phyloP scores from a whole-genome alignment of 1,284 basidiomycete species.

The Neolentinus lepideus region DNA sequence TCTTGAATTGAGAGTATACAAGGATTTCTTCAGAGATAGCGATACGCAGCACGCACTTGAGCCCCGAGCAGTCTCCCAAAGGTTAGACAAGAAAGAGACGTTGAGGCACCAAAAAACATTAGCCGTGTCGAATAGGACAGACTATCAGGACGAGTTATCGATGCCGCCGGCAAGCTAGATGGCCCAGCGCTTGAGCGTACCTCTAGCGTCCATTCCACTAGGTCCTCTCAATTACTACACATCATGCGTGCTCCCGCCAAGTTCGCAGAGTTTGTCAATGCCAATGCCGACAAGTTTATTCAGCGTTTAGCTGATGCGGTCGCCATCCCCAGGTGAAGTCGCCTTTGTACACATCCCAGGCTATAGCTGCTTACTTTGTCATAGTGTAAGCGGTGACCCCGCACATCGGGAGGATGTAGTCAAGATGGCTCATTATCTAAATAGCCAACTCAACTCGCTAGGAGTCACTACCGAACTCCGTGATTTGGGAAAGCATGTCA shows the following conservation, averaged over 20 bases:
- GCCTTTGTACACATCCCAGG: background rate
- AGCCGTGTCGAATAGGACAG: no score
- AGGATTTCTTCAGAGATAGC: no score
- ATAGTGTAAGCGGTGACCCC: constrained; percentile 63
- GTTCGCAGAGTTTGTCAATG: constrained; percentile 61
- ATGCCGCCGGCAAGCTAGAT: no score
- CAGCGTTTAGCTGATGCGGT: constrained; percentile 78
- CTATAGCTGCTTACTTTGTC: background rate
- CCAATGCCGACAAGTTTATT: constrained; percentile 70
- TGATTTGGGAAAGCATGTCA: constrained; percentile 75
- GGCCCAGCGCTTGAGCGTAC: no score
- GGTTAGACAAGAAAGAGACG: no score
- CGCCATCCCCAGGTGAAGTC: constrained; percentile 73
- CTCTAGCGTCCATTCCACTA: background rate
- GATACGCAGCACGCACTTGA: no score
- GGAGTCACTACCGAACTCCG: constrained; percentile 72
- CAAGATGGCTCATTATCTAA: constrained; percentile 79
- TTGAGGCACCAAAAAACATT: no score
- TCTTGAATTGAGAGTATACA: no score
- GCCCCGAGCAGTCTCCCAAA: no score
- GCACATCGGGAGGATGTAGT: constrained; percentile 70
- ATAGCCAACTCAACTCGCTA: constrained; percentile 62
- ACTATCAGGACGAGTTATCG: no score
- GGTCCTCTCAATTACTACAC: no score
- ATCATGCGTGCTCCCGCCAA: constrained; percentile 33